These are phyloP conservation scores for Quercus parvula DNA, from an alignment of 306 rosid genomes.

Conservation along the genomic window DNA sequence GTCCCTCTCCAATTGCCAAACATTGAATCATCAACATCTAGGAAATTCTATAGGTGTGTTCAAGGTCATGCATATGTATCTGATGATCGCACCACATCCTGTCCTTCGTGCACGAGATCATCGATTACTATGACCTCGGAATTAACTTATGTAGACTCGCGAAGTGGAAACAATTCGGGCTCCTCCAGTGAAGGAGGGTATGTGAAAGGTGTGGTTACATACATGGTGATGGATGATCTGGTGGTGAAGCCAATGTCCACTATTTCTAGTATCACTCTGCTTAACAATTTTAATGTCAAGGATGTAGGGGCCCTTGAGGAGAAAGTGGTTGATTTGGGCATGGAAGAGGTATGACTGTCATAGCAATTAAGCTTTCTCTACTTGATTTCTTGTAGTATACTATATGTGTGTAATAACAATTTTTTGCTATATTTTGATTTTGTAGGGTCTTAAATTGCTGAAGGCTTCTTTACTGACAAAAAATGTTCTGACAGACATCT, in stretches of 20 bases:
- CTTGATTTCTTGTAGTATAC: not conserved
- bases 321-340: constrained; percentile 9
- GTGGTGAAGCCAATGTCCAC: constrained; percentile 29
- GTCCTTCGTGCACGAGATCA: not conserved
- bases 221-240: constrained; percentile 41
- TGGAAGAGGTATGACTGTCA: constrained; percentile 18
- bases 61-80: too few species aligned
- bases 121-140: too few species aligned
- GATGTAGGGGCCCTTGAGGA: constrained; percentile 20
- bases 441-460: constrained; percentile 12
- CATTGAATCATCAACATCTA: not conserved
- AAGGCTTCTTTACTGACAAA: constrained; percentile 1
- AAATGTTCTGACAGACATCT: constrained; percentile 4
- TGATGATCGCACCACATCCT: not conserved
- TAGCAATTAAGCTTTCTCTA: too few species aligned
- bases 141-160: not conserved
- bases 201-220: constrained; percentile 23
- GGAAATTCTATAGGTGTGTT: not conserved
- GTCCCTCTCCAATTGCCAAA: not conserved
- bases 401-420: not conserved
- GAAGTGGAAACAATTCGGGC: not conserved
- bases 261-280: not conserved
- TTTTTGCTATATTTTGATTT: not conserved
- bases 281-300: constrained; percentile 16
- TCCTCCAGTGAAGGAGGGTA: constrained; percentile 4